Evolutionary conservation across 2,329 filamentous ascomycete species (phyloP).

Genomic region (Diaporthe destruens): DNA sequence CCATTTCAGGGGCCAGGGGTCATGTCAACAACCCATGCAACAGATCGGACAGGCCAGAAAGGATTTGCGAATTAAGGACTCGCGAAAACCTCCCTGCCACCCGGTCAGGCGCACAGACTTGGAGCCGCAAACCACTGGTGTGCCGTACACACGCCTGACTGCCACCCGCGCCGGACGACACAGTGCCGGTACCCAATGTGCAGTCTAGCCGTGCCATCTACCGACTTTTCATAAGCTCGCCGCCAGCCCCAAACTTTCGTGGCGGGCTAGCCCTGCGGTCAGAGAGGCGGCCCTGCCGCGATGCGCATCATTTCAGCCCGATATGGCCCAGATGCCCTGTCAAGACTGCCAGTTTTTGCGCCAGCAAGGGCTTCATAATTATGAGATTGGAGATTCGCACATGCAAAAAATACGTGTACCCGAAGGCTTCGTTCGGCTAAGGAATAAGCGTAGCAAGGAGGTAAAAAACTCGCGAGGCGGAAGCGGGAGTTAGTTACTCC

Average conservation of each 20-base stretch:
- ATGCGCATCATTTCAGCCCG: not conserved
- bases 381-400: too few species aligned
- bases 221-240: not conserved
- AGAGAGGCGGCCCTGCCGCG: constrained; percentile 16
- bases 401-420: too few species aligned
- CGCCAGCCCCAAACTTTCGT: constrained; percentile 5
- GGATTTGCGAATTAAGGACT: not conserved
- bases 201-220: not conserved
- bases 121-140: not conserved
- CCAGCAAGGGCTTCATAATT: too few species aligned
- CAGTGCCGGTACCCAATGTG: not conserved
- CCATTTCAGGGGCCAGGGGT: not conserved
- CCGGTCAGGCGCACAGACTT: not conserved
- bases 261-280: not conserved
- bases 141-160: not conserved
- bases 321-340: not conserved
- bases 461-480: too few species aligned
- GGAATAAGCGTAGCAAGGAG: too few species aligned
- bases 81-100: not conserved
- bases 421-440: too few species aligned
- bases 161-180: not conserved
- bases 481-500: too few species aligned
- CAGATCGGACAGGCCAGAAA: not conserved
- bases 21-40: too few species aligned
- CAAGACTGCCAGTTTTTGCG: not conserved